These are phyloP conservation scores for Artomyces pyxidatus DNA, from an alignment of 768 basidiomycete genomes.

Conservation along the genomic window DNA sequence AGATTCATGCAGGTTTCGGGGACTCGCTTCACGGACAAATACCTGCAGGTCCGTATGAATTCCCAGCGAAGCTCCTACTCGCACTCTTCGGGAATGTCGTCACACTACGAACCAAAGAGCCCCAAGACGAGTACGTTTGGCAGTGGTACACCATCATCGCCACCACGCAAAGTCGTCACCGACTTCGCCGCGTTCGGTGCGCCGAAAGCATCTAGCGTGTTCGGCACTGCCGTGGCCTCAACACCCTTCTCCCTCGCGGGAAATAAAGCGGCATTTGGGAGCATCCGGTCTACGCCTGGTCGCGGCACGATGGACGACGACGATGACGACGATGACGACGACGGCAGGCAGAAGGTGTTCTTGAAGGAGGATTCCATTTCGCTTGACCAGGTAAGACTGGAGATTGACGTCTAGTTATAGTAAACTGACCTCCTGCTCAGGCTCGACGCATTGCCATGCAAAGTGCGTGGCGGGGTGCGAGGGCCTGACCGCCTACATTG, in stretches of 20 bases:
- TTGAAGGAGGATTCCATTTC: slow-evolving; percentile 81
- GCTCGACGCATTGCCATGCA: slow-evolving; percentile 83
- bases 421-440: slow-evolving; percentile 19
- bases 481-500: slow-evolving; percentile 30
- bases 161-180: slow-evolving; percentile 80
- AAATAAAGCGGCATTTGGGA: slow-evolving; percentile 79
- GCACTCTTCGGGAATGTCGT: slow-evolving; percentile 39
- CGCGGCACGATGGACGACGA: slow-evolving; percentile 59
- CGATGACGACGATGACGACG: slow-evolving; percentile 49
- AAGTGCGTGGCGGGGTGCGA: slow-evolving; percentile 76
- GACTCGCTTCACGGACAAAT: slow-evolving; percentile 97
- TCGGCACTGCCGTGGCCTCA: slow-evolving; percentile 74
- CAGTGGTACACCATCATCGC: slow-evolving; percentile 37
- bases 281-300: slow-evolving; percentile 43
- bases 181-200: slow-evolving; percentile 86
- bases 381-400: slow-evolving; percentile 71
- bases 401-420: slow-evolving; percentile 2
- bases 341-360: slow-evolving; percentile 62
- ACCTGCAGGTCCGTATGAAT: slow-evolving; percentile 65
- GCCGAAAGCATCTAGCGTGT: slow-evolving; percentile 66
- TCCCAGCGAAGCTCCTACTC: slow-evolving; percentile 44
- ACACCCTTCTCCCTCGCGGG: slow-evolving; percentile 74
- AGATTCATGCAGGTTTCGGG: slow-evolving; percentile 83
- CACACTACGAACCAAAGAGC: slow-evolving; percentile 27
- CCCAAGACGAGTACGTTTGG: slow-evolving; percentile 32